Conservation (phyloP, 2,329 filamentous ascomycete species). For the Aureobasidium lini region DNA sequence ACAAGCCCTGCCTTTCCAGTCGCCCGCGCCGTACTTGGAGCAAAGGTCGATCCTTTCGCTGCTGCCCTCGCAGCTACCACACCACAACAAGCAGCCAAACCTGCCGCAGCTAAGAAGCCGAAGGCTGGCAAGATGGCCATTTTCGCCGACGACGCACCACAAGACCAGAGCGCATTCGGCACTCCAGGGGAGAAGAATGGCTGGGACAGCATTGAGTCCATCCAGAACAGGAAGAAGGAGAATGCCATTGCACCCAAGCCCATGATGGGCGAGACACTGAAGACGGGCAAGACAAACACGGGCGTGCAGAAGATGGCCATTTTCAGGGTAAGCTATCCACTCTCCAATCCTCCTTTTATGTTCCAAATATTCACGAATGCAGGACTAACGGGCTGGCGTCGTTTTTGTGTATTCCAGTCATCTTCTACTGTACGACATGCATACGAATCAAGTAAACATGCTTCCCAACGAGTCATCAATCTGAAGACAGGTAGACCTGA, state of each 20-base stretch:
- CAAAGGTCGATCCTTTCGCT: conserved; percentile 78
- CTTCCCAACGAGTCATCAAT: conserved; percentile 74
- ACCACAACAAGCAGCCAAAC: conserved; percentile 53
- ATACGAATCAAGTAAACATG: conserved; percentile 30
- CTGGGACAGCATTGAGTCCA: conserved; percentile 86
- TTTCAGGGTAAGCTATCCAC: conserved; percentile 72
- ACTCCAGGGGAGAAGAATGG: conserved; percentile 50
- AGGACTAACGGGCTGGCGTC: conserved; percentile 67
- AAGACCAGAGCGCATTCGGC: conserved; percentile 44
- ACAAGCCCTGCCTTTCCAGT: conserved; percentile 80
- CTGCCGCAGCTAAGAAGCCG: conserved; percentile 50
- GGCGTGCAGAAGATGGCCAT: conserved; percentile 75
- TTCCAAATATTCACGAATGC: conserved; percentile 74
- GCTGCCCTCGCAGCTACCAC: conserved; percentile 48
- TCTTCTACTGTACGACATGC: conserved; percentile 13
- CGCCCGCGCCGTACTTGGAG: conserved; percentile 72
- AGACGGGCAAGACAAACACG: conserved; percentile 74
- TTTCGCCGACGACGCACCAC: conserved; percentile 61
- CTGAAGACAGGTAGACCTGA: conserved; percentile 76
- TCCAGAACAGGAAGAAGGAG: conserved; percentile 88
- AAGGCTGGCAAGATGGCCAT: conserved; percentile 79
- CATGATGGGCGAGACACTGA: conserved; percentile 86
- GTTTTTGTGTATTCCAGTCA: conserved; percentile 15
- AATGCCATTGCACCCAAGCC: conserved; percentile 79
- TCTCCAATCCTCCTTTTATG: conserved; percentile 31